These are phyloP conservation scores for Camellia sinensis DNA, from an alignment of 148 eudicot species.

Conservation along the genomic window DNA sequence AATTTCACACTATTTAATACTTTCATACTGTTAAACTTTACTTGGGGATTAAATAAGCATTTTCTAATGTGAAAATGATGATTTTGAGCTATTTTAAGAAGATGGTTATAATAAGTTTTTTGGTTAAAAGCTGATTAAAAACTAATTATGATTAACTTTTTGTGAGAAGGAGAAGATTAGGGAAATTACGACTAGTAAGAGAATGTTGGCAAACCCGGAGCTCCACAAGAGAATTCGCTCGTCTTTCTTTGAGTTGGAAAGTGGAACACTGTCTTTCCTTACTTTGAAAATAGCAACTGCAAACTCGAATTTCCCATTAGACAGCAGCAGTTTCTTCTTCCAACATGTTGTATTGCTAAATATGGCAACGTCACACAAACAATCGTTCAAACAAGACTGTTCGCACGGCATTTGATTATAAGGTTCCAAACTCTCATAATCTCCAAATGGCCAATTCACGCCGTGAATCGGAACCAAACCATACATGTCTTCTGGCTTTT, in stretches of 20 bases:
- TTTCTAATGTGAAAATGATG: too few relatives aligned
- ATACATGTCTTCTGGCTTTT: neutral
- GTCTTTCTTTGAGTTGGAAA: neutral
- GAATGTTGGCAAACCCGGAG: conserved; percentile 1
- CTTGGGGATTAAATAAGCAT: too few relatives aligned
- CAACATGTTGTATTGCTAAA: neutral
- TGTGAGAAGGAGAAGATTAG: too few relatives aligned
- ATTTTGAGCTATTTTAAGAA: too few relatives aligned
- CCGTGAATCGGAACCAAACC: too few relatives aligned
- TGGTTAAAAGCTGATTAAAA: too few relatives aligned
- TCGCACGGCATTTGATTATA: neutral
- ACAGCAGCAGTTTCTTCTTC: conserved; percentile 14
- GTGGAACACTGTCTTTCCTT: too few relatives aligned
- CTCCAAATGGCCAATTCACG: too few relatives aligned
- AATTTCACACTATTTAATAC: too few relatives aligned
- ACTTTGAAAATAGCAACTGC: neutral
- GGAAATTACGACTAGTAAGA: neutral
- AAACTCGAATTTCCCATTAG: neutral
- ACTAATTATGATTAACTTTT: too few relatives aligned
- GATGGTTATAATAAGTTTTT: too few relatives aligned
- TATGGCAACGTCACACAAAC: conserved; percentile 11
- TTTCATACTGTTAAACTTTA: too few relatives aligned
- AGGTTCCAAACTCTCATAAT: neutral
- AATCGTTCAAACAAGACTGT: conserved; percentile 11
- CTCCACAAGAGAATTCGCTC: neutral